Conservation (phyloP, 2,329 filamentous ascomycete genomes). For the Camillea tinctor region DNA sequence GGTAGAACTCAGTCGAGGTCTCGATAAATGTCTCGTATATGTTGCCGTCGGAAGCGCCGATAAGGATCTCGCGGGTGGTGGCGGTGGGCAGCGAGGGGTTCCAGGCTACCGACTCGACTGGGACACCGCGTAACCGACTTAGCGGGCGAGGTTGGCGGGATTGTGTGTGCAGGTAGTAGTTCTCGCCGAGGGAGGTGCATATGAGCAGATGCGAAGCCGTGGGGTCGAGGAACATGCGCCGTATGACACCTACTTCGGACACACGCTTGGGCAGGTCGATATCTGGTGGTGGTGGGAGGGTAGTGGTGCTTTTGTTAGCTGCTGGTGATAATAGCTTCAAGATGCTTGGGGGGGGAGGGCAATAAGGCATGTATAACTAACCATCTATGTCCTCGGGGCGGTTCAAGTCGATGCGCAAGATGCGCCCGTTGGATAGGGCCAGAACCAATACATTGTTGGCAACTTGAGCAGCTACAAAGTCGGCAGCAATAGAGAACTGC, state of each 20-base stretch:
- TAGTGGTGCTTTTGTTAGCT: conserved; percentile 12
- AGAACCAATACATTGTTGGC: conserved; percentile 96
- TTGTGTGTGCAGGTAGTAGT: conserved; percentile 96
- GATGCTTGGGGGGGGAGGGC: conserved; percentile 9
- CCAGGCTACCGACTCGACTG: conserved; percentile 90
- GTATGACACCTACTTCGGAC: conserved; percentile 87
- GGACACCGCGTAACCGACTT: conserved; percentile 78
- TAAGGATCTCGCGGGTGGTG: conserved; percentile 88
- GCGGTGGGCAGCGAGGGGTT: conserved; percentile 90
- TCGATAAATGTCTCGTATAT: conserved; percentile 96
- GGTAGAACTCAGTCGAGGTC: conserved; percentile 90
- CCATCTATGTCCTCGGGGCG: conserved; percentile 91
- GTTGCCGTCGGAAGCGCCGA: conserved; percentile 90
- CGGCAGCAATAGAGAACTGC: conserved; percentile 89
- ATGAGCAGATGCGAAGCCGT: conserved; percentile 93
- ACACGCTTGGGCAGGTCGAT: conserved; percentile 95
- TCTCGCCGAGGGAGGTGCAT: conserved; percentile 87
- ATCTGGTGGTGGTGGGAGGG: conserved; percentile 59
- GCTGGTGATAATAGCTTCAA: not conserved
- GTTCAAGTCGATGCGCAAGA: conserved; percentile 91
- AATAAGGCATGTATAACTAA: conserved; percentile 39
- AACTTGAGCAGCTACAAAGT: conserved; percentile 95
- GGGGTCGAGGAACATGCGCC: conserved; percentile 95
- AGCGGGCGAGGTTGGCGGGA: conserved; percentile 83
- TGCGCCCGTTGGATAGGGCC: conserved; percentile 86